These are phyloP conservation scores for Cercophora newfieldiana DNA, from an alignment of 495 filamentous ascomycete genomes.

Conservation along the genomic window DNA sequence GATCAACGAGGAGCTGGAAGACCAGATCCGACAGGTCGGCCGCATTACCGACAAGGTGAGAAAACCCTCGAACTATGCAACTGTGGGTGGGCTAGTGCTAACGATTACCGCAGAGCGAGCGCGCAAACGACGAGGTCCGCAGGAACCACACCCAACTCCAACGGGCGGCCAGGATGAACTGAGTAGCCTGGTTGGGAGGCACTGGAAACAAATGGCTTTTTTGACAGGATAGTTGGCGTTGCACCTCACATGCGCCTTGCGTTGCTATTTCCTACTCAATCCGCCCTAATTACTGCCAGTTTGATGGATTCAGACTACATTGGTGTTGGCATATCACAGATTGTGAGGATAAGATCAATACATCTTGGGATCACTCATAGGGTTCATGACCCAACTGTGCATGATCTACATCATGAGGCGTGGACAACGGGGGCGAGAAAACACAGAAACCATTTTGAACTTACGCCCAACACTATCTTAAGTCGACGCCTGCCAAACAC, in stretches of 20 bases:
- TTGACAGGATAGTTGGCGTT: not conserved
- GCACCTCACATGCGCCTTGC: not conserved
- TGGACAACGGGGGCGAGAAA: too few species aligned
- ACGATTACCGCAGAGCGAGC: constrained; percentile 10
- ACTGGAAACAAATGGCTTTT: not conserved
- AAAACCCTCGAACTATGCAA: not conserved
- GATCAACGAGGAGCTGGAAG: constrained; percentile 6
- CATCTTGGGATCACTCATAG: too few species aligned
- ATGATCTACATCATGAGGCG: too few species aligned
- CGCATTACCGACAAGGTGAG: constrained; percentile 17
- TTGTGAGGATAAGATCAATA: too few species aligned
- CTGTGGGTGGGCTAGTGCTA: not conserved
- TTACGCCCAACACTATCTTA: too few species aligned
- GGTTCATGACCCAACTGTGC: too few species aligned
- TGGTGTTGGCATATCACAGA: too few species aligned
- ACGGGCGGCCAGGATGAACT: constrained; percentile 8
- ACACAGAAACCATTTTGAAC: too few species aligned
- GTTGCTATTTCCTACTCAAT: not conserved
- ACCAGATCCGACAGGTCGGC: constrained; percentile 1
- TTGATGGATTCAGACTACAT: not conserved
- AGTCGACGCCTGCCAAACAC: too few species aligned
- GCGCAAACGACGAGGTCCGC: constrained; percentile 9
- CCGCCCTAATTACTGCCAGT: not conserved
- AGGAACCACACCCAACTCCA: not conserved
- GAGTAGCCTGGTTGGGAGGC: not conserved